Evolutionary conservation across 768 basidiomycete genomes (phyloP).

Genomic region (Kondoa malvinella): DNA sequence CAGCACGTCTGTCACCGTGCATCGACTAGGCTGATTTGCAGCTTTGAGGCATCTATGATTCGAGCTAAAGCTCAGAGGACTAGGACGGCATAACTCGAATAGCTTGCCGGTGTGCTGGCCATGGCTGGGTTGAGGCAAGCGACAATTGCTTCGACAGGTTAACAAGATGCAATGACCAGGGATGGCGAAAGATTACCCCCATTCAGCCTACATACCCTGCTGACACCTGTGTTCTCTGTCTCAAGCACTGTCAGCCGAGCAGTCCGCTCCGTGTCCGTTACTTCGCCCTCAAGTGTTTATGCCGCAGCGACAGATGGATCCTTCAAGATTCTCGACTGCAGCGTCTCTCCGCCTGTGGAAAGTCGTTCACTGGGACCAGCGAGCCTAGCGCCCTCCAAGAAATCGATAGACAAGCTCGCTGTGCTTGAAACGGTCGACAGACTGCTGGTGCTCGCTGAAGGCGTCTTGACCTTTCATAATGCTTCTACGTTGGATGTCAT

Average conservation of each 20-base stretch:
- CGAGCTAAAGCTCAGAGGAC: too few relatives aligned
- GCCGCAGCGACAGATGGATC: neutral
- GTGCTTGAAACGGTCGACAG: neutral
- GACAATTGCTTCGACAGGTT: too few relatives aligned
- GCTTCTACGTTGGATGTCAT: constrained; percentile 60
- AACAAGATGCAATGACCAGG: too few relatives aligned
- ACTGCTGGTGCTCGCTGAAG: constrained; percentile 26
- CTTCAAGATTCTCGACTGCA: constrained; percentile 1
- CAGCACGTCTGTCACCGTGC: too few relatives aligned
- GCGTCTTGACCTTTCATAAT: constrained; percentile 53
- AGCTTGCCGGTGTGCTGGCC: too few relatives aligned
- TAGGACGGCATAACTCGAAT: too few relatives aligned
- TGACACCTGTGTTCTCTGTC: neutral
- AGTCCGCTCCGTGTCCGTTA: neutral
- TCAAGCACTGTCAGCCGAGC: too few relatives aligned
- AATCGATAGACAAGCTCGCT: neutral
- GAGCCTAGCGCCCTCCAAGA: neutral
- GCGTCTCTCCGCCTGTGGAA: neutral
- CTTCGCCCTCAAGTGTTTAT: neutral
- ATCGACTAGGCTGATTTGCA: too few relatives aligned
- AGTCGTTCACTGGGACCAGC: neutral
- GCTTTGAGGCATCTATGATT: too few relatives aligned
- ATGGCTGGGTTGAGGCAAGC: too few relatives aligned
- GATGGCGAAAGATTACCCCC: too few relatives aligned
- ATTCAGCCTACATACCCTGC: neutral